These are phyloP conservation scores for Anthracocystis walkeri DNA, from an alignment of 1,284 basidiomycete species.

Conservation along the genomic window DNA sequence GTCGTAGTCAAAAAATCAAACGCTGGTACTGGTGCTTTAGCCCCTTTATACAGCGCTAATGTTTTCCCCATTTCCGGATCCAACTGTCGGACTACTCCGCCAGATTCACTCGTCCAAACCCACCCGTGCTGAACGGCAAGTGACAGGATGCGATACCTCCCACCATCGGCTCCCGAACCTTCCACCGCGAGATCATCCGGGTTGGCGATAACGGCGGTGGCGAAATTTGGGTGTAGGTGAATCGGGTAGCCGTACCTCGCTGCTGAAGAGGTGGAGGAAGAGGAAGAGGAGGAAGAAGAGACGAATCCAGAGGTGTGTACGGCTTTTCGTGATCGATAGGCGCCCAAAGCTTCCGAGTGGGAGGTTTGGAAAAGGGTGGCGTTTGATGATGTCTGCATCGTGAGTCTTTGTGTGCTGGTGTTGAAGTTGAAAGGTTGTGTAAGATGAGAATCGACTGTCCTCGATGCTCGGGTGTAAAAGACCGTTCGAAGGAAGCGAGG, in stretches of 20 bases:
- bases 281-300: not conserved
- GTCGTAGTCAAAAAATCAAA: conserved; percentile 10
- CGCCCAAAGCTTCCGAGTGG: conserved; percentile 43
- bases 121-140: conserved; percentile 8
- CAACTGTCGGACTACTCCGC: conserved; percentile 30
- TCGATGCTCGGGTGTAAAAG: too few species aligned
- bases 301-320: conserved; percentile 26
- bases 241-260: conserved; percentile 43
- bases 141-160: conserved; percentile 25
- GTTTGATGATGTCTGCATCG: conserved; percentile 47
- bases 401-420: not conserved
- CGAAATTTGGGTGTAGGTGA: conserved; percentile 33
- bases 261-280: not conserved
- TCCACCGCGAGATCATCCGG: conserved; percentile 24
- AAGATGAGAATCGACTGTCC: too few species aligned
- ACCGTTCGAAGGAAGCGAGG: not conserved
- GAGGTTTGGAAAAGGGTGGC: conserved; percentile 51
- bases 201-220: not conserved
- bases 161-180: conserved; percentile 39
- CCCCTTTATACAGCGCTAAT: conserved; percentile 28
- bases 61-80: conserved; percentile 30
- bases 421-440: too few species aligned
- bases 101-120: conserved; percentile 36
- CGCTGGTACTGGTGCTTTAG: conserved; percentile 31
- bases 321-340: conserved; percentile 36